These are phyloP conservation scores for Botrytis paeoniae DNA, from an alignment of 2,329 filamentous ascomycete species.

Conservation along the genomic window DNA sequence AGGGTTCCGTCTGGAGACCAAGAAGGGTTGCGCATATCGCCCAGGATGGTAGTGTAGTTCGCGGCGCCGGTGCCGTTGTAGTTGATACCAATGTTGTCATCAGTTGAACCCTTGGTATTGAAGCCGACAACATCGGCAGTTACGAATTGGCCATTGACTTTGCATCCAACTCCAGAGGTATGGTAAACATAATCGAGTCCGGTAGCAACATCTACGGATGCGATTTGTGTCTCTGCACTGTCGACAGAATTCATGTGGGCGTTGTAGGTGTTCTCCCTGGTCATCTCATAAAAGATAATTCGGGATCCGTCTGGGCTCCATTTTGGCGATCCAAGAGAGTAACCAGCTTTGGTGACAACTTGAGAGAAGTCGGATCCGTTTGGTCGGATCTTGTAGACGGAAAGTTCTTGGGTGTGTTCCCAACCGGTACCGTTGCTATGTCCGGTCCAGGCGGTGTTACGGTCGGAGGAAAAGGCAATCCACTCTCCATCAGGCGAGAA, in stretches of 20 bases:
- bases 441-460: constrained; percentile 43
- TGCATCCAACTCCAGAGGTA: constrained; percentile 25
- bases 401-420: constrained; percentile 43
- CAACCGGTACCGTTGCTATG: constrained; percentile 43
- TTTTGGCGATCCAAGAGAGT: constrained; percentile 41
- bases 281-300: constrained; percentile 43
- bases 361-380: constrained; percentile 41
- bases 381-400: constrained; percentile 42
- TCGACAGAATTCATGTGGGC: constrained; percentile 38
- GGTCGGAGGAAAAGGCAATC: constrained; percentile 44
- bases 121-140: constrained; percentile 24
- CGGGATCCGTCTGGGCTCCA: constrained; percentile 41
- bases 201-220: constrained; percentile 42
- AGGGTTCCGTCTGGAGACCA: constrained; percentile 29
- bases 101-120: constrained; percentile 21
- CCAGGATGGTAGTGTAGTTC: constrained; percentile 18
- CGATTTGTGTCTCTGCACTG: constrained; percentile 35
- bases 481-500: constrained; percentile 45
- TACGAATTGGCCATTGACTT: constrained; percentile 24
- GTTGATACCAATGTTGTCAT: constrained; percentile 23
- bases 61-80: constrained; percentile 23
- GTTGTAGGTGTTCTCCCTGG: constrained; percentile 40
- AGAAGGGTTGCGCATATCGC: constrained; percentile 24
- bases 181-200: constrained; percentile 37
- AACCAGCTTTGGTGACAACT: constrained; percentile 37